These are phyloP conservation scores for Kwoniella pini DNA, from an alignment of 768 basidiomycete genomes.

Conservation along the genomic window DNA sequence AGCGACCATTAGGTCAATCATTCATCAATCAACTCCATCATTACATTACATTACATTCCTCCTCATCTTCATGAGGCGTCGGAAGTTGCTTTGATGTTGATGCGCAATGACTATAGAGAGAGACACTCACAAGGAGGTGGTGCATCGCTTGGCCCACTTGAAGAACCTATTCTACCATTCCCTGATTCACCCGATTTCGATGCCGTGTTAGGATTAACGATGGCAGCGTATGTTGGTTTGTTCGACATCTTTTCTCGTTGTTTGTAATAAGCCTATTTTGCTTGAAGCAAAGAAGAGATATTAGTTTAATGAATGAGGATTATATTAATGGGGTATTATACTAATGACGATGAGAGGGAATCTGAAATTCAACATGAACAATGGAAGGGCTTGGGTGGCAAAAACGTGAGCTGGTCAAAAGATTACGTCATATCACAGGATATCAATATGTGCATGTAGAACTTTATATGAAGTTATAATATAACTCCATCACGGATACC, in stretches of 20 bases:
- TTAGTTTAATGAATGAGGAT: neutral
- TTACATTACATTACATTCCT: too few species aligned
- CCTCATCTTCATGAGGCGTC: too few species aligned
- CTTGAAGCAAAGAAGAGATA: neutral
- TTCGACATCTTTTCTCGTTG: conserved; percentile 5
- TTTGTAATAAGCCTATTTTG: neutral
- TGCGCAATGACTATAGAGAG: neutral
- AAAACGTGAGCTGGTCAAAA: neutral
- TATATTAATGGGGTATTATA: neutral
- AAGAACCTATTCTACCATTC: neutral
- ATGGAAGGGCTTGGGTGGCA: conserved; percentile 1
- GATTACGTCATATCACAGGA: conserved; percentile 11
- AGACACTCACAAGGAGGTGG: conserved; percentile 21
- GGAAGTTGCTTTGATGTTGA: too few species aligned
- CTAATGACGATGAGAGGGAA: neutral
- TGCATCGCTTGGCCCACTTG: conserved; percentile 19
- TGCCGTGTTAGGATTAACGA: neutral
- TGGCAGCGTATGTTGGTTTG: conserved; percentile 22
- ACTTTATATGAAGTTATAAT: too few species aligned
- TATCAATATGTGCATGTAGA: too few species aligned
- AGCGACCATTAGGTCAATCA: too few species aligned
- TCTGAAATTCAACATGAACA: neutral
- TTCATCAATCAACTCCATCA: too few species aligned
- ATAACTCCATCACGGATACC: too few species aligned
- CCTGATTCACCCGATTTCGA: neutral